Evolutionary conservation across 371 early-diverging fungal genomes (phyloP), one percentile per base, ranked within the genome.

Genomic region (Mycotypha africana): DNA sequence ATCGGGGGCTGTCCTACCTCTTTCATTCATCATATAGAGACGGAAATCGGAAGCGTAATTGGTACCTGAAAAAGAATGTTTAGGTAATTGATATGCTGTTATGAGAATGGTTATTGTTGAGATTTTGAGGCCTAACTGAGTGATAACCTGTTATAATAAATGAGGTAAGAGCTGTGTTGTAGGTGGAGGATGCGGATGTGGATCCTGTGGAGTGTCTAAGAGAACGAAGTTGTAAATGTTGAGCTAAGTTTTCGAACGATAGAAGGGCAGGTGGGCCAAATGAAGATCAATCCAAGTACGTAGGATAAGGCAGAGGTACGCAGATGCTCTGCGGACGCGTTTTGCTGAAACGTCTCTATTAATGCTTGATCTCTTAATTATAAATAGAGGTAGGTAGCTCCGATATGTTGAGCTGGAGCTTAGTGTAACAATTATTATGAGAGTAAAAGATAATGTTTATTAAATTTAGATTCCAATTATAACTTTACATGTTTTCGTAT

Each of bases 301-400:
- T 15, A n/a, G 26, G 25, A 23, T 17, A 36, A 17, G 19, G 5
- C n/a, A n/a, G 5, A 38, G 7, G 19, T 11, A 23, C 20, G 16
- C 31, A 42, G 41, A 41, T 41, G 41, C 25, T 41, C 41, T 41
- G 26, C 41, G 41, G 3, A n/a, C 4, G 4, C 41, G 41, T 16
- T 41, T 41, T 25, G 41, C 22, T 28, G 41, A n/a, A 19, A 19
- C 6, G 7, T n/a, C 6, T 36, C 20, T 12, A 17, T 12, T 12
- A 19, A 3, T 40, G 28, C 4, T 26, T 40, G 41, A 40, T 15
- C 28, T 40, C 28, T 28, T 40, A 40, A 28, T 40, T 40, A 6
- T 40, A 15, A 26, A 14, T 17, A 40, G 8, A 22, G 14, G 23
- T 14, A 23, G 24, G 24, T 3, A 40, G 28, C 41, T 30, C 28